phyloP scores from a whole-genome alignment of 352 stramenopile genomes.

The Phytophthora ramorum region DNA sequence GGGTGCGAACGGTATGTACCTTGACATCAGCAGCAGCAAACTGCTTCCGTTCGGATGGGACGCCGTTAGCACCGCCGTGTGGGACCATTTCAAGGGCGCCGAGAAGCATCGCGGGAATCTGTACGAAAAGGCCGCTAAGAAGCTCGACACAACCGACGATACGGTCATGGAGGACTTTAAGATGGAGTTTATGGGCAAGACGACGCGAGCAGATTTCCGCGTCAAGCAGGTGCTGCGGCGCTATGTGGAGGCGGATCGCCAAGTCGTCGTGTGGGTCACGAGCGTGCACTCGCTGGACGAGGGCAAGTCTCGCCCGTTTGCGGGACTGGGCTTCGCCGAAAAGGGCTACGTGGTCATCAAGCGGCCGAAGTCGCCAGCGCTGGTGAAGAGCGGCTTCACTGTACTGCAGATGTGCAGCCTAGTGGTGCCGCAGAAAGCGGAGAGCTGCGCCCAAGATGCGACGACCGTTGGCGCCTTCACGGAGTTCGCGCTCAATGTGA shows the following conservation, averaged over 20 bases:
- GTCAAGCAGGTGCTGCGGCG: slow-evolving; percentile 57
- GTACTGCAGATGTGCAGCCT: slow-evolving; percentile 38
- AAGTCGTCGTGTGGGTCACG: slow-evolving; percentile 31
- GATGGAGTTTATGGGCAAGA: slow-evolving; percentile 53
- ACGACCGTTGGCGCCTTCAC: slow-evolving; percentile 27
- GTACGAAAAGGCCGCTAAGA: slow-evolving; percentile 30
- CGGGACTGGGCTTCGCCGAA: slow-evolving; percentile 33
- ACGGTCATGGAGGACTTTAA: slow-evolving; percentile 62
- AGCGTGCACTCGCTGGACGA: slow-evolving; percentile 32
- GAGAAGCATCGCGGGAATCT: slow-evolving; percentile 30
- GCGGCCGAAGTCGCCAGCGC: slow-evolving; percentile 11
- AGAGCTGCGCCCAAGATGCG: slow-evolving; percentile 13
- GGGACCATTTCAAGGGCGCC: slow-evolving; percentile 32
- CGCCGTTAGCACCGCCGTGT: slow-evolving; percentile 23
- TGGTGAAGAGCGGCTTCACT: slow-evolving; percentile 19
- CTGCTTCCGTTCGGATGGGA: slow-evolving; percentile 38
- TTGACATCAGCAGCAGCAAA: slow-evolving; percentile 44
- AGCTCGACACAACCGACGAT: slow-evolving; percentile 33
- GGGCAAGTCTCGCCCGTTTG: slow-evolving; percentile 20
- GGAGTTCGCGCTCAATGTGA: slow-evolving; percentile 39
- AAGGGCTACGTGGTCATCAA: slow-evolving; percentile 37
- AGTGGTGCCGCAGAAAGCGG: slow-evolving; percentile 30
- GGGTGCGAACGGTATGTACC: slow-evolving; percentile 31
- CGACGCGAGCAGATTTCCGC: slow-evolving; percentile 50
- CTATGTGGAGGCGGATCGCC: background rate